These are phyloP conservation scores for Periconia sp. DNA, from an alignment of 2,329 filamentous ascomycete species.

Conservation along the genomic window DNA sequence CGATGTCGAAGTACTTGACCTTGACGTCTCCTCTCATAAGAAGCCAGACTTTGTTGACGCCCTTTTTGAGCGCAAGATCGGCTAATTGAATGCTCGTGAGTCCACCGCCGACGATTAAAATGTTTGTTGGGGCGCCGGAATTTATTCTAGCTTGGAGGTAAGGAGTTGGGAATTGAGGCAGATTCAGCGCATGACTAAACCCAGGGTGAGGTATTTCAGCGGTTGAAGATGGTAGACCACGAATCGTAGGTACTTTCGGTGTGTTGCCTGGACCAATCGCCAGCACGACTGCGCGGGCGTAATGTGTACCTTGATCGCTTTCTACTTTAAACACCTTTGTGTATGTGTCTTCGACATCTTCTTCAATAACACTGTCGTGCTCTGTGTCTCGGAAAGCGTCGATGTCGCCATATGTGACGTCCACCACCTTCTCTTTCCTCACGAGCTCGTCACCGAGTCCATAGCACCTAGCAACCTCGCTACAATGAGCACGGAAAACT, in stretches of 20 bases:
- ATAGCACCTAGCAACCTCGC: conserved; percentile 44
- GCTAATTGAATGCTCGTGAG: conserved; percentile 74
- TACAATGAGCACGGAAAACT: conserved; percentile 48
- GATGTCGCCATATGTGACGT: conserved; percentile 61
- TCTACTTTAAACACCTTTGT: conserved; percentile 66
- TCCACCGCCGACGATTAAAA: conserved; percentile 75
- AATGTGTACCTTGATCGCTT: conserved; percentile 57
- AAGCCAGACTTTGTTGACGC: conserved; percentile 69
- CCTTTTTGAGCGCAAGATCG: conserved; percentile 65
- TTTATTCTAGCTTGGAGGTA: conserved; percentile 58
- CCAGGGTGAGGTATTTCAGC: conserved; percentile 49
- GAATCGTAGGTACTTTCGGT: conserved; percentile 49
- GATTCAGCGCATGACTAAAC: conserved; percentile 66
- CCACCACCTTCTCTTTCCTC: conserved; percentile 59
- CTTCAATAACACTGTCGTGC: conserved; percentile 20
- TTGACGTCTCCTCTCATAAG: conserved; percentile 64
- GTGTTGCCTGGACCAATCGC: conserved; percentile 70
- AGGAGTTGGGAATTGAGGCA: conserved; percentile 59
- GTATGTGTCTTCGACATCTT: too few species aligned
- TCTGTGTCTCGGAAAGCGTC: conserved; percentile 31
- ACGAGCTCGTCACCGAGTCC: conserved; percentile 56
- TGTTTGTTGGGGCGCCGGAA: conserved; percentile 51
- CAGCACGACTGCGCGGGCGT: conserved; percentile 66
- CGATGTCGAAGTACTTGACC: conserved; percentile 78
- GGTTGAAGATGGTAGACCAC: conserved; percentile 42